These are phyloP conservation scores for Hydnomerulius pinastri DNA, from an alignment of 768 basidiomycete genomes.

Conservation along the genomic window DNA sequence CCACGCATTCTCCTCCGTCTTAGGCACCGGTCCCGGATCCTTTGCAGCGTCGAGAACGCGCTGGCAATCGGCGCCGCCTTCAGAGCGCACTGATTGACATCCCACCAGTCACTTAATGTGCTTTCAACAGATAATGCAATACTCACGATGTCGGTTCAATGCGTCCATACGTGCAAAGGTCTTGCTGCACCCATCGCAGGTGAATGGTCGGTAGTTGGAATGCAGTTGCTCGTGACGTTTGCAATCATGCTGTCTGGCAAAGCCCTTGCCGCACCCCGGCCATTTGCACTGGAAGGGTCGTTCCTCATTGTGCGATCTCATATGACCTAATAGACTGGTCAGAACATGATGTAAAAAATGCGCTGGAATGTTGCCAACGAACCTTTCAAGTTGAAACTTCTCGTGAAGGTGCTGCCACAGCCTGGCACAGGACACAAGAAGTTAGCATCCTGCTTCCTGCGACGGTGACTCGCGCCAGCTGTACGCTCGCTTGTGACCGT, in stretches of 20 bases:
- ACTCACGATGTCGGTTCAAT: conserved; percentile 88
- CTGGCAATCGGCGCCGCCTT: conserved; percentile 79
- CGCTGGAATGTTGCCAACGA: conserved; percentile 19
- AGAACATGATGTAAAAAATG: conserved; percentile 13
- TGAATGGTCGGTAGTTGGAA: conserved; percentile 89
- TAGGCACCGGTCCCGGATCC: conserved; percentile 27
- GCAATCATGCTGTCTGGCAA: conserved; percentile 94
- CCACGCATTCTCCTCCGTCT: conserved; percentile 37
- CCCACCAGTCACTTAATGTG: background rate
- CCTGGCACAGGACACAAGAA: conserved; percentile 83
- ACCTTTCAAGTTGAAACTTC: conserved; percentile 94
- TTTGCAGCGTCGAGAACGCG: conserved; percentile 38
- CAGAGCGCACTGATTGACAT: conserved; percentile 63
- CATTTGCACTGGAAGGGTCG: conserved; percentile 94
- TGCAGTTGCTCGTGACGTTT: conserved; percentile 96
- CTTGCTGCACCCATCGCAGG: conserved; percentile 90
- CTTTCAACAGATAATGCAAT: background rate
- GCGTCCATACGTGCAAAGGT: conserved; percentile 96
- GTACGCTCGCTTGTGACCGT: conserved; percentile 93
- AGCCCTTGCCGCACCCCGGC: conserved; percentile 93
- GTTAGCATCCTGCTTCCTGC: conserved; percentile 86
- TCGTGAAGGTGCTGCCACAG: conserved; percentile 86
- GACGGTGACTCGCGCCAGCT: conserved; percentile 79
- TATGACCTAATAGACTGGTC: conserved; percentile 59
- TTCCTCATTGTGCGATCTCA: conserved; percentile 93